Base-by-base conservation (phyloP, 2,329 filamentous ascomycete species). In the Cladosporium colombiae region DNA sequence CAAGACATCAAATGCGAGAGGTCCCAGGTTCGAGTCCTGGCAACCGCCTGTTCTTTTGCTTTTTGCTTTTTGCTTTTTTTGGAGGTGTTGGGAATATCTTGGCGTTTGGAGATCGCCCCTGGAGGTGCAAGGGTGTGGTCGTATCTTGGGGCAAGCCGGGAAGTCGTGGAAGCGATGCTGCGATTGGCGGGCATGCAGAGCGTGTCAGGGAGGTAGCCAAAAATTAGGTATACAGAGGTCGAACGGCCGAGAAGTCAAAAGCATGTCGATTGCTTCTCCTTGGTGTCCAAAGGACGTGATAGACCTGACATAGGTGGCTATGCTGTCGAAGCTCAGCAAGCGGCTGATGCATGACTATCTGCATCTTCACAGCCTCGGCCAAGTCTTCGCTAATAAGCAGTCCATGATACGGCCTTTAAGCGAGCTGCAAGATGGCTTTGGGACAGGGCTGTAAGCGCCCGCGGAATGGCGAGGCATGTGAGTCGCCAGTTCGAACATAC, bases 11-110 rank as follows among this genome's bases (percentile, higher is more conserved):
- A 44, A 44, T 57, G 53, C 53, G 53, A 57, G 53, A 57, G 53
- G 53, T 57, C 53, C 53, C 53, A 57, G 53, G 53, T 57, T 57
- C 53, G 53, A 57, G 53, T 60, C 57, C 57, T 44, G 57, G 57
- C 37, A 57, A 57, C 18, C 35, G 55, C 55, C 55, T 37, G n/a
- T 23, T 58, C 55, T 50, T 60, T 60, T 60, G 27, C 25, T 49
- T 53, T 53, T n/a, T n/a, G n/a, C n/a, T n/a, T n/a, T n/a, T n/a
- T n/a, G n/a, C n/a, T n/a, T n/a, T n/a, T n/a, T n/a, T 53, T 46
- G 40, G 21, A 16, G 18, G 16, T n/a, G n/a, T 46, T 13, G 3
- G n/a, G 10, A 0, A 21, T 8, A n/a, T 46, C 23, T 21, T 46
- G 40, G n/a, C n/a, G n/a, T n/a, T n/a, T n/a, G n/a, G n/a, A n/a